These are phyloP conservation scores for Coriaria nepalensis DNA, from an alignment of 306 rosid genomes.

Conservation along the genomic window DNA sequence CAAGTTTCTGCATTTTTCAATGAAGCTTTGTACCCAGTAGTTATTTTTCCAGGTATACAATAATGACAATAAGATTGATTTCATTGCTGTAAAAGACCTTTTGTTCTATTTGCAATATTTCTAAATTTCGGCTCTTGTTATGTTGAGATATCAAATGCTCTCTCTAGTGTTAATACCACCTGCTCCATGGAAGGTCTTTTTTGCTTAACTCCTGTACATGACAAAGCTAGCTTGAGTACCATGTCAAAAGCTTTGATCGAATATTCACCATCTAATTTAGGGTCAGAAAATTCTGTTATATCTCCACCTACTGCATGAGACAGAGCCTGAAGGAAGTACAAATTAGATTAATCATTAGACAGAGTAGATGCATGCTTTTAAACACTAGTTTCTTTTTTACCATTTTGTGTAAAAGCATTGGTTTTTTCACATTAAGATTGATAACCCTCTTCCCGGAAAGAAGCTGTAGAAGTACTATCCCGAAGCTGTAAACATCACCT, in stretches of 20 bases:
- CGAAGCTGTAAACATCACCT: conserved; percentile 59
- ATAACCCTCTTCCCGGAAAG: conserved; percentile 49
- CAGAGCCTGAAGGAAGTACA: conserved; percentile 28
- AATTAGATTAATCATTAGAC: neutral
- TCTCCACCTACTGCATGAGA: conserved; percentile 23
- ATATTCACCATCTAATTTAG: conserved; percentile 36
- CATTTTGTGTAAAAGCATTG: conserved; percentile 40
- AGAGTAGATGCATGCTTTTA: neutral
- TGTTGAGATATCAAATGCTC: conserved; percentile 28
- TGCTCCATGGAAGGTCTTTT: conserved; percentile 43
- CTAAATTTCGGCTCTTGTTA: too few relatives aligned
- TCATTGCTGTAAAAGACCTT: too few relatives aligned
- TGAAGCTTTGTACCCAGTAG: conserved; percentile 29
- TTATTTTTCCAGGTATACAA: too few relatives aligned
- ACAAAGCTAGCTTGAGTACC: conserved; percentile 37
- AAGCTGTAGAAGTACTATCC: conserved; percentile 49
- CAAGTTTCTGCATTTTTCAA: conserved; percentile 39
- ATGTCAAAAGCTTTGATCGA: conserved; percentile 41
- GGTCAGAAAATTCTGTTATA: conserved; percentile 38
- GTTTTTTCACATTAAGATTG: conserved; percentile 24
- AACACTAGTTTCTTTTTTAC: conserved; percentile 15
- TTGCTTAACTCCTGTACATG: conserved; percentile 36
- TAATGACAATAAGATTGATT: too few relatives aligned
- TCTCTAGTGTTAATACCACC: conserved; percentile 30
- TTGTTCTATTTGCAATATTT: too few relatives aligned